Evolutionary conservation across 768 basidiomycete genomes (phyloP).

Genomic region (Tulasnella sp.): DNA sequence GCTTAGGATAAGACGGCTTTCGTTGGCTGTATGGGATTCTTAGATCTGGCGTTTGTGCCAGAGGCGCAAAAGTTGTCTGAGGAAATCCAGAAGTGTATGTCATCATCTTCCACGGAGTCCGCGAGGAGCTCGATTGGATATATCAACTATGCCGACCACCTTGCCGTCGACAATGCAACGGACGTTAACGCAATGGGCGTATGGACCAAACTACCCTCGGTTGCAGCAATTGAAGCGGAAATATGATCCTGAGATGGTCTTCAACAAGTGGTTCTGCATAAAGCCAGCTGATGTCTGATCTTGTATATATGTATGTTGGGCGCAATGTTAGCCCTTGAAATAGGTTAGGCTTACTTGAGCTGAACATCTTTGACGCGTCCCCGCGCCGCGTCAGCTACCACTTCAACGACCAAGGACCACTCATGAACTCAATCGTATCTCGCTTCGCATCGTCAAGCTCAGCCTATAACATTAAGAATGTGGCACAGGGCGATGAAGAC

Average conservation of each 20-base stretch:
- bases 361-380: conserved; percentile 3
- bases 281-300: not conserved
- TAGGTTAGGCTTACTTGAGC: not conserved
- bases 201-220: conserved; percentile 12
- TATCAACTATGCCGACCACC: not conserved
- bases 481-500: conserved; percentile 41
- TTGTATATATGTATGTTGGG: too few relatives aligned
- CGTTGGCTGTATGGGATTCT: too few relatives aligned
- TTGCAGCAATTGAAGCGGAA: conserved; percentile 15
- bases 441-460: conserved; percentile 18
- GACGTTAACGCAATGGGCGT: conserved; percentile 6
- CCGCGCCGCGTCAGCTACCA: conserved; percentile 11
- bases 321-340: too few relatives aligned
- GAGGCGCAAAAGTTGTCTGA: too few relatives aligned
- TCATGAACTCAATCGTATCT: conserved; percentile 20
- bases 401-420: not conserved
- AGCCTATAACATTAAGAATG: not conserved
- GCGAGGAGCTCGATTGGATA: not conserved
- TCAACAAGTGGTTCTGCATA: conserved; percentile 19
- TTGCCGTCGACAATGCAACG: not conserved
- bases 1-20: too few relatives aligned
- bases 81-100: too few relatives aligned
- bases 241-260: conserved; percentile 17
- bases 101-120: not conserved
- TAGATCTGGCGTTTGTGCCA: too few relatives aligned